Evolutionary conservation across 2,329 filamentous ascomycete species (phyloP).

Genomic region (Metarhizium anisopliae): DNA sequence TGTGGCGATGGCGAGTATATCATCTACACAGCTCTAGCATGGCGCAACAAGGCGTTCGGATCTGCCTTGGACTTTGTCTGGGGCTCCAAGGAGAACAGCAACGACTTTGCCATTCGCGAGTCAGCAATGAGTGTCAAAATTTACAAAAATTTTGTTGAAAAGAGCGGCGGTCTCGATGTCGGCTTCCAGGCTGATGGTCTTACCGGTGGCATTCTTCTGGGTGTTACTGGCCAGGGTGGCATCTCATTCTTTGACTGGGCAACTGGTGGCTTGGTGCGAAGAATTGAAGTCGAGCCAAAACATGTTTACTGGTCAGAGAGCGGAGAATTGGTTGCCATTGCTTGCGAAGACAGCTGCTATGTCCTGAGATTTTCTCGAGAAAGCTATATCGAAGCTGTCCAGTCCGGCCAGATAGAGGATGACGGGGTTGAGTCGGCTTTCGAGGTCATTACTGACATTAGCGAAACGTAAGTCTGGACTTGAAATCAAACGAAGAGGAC

Average conservation of each 20-base stretch:
- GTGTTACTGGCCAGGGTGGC: slow-evolving; percentile 89
- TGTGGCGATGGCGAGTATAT: slow-evolving; percentile 98
- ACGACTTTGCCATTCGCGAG: slow-evolving; percentile 95
- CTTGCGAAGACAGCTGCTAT: slow-evolving; percentile 93
- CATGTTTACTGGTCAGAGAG: slow-evolving; percentile 95
- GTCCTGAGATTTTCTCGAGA: slow-evolving; percentile 87
- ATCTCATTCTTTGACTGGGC: slow-evolving; percentile 97
- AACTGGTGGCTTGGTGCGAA: slow-evolving; percentile 75
- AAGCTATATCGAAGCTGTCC: slow-evolving; percentile 74
- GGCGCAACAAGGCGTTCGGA: slow-evolving; percentile 96
- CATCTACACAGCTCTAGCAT: slow-evolving; percentile 93
- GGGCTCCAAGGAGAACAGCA: slow-evolving; percentile 95
- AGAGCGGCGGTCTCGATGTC: slow-evolving; percentile 79
- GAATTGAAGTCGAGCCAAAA: slow-evolving; percentile 73
- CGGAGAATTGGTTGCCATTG: slow-evolving; percentile 84
- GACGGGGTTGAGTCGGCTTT: slow-evolving; percentile 95
- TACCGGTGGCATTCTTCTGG: slow-evolving; percentile 79
- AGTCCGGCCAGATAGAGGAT: slow-evolving; percentile 72
- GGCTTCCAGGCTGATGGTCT: slow-evolving; percentile 92
- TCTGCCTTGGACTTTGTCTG: slow-evolving; percentile 93
- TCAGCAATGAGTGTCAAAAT: slow-evolving; percentile 91
- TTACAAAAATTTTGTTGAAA: slow-evolving; percentile 96
- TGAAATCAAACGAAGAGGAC: background rate
- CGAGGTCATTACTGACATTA: slow-evolving; percentile 92
- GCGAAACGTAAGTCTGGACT: slow-evolving; percentile 57